These are phyloP conservation scores for Fusarium virguliforme DNA, from an alignment of 2,329 filamentous ascomycete species.

Conservation along the genomic window DNA sequence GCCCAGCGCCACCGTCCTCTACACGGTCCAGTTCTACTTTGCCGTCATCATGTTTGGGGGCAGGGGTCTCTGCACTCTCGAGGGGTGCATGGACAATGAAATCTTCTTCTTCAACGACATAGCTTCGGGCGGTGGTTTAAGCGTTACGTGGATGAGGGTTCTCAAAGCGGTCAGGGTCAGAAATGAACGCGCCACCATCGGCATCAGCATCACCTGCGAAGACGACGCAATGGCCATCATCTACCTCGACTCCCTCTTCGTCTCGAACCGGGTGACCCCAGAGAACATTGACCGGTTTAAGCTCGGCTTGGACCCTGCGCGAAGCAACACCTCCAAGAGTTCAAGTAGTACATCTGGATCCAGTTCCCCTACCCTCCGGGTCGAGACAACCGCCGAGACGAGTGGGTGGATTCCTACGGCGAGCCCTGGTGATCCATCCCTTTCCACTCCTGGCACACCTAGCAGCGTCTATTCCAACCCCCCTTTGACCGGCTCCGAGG, in stretches of 20 bases:
- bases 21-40: slow-evolving; percentile 30
- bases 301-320: slow-evolving; percentile 17
- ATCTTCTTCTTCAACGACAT: slow-evolving; percentile 21
- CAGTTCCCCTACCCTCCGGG: background rate
- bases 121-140: no score
- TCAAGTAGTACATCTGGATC: background rate
- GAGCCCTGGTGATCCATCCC: background rate
- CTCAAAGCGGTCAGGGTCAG: slow-evolving; percentile 19
- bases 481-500: no score
- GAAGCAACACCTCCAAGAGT: background rate
- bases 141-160: slow-evolving; percentile 18
- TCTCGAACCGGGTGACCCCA: slow-evolving; percentile 30
- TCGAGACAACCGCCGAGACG: background rate
- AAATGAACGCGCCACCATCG: slow-evolving; percentile 8
- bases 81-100: background rate
- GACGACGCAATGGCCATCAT: slow-evolving; percentile 6
- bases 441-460: background rate
- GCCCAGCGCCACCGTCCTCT: background rate
- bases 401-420: background rate
- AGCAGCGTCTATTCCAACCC: background rate
- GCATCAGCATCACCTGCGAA: slow-evolving; percentile 23
- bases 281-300: slow-evolving; percentile 24
- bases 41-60: slow-evolving; percentile 9
- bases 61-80: background rate
- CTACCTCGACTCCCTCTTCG: slow-evolving; percentile 29